These are phyloP conservation scores for Chrysophaeum taylorii DNA, from an alignment of 352 stramenopile genomes.

Conservation along the genomic window DNA sequence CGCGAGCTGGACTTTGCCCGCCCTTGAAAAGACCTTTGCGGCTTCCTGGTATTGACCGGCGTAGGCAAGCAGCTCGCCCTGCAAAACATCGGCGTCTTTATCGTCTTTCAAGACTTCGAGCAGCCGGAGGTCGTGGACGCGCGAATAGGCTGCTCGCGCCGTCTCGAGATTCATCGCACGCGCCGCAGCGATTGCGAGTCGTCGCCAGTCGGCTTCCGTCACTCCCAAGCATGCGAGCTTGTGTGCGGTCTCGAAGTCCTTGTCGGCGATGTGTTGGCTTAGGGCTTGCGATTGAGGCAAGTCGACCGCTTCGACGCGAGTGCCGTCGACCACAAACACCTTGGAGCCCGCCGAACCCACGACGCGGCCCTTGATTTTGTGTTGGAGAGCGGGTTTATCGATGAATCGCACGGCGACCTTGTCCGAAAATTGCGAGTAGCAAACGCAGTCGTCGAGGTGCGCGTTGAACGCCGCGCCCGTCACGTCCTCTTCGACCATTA, in stretches of 20 bases:
- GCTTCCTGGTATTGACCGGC: conserved; percentile 75
- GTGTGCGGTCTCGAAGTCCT: conserved; percentile 72
- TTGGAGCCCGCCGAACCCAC: conserved; percentile 78
- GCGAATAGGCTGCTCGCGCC: conserved; percentile 62
- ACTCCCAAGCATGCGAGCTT: conserved; percentile 78
- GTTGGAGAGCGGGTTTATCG: conserved; percentile 68
- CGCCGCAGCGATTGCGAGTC: conserved; percentile 69
- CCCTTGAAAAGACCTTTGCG: conserved; percentile 68
- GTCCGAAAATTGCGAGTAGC: conserved; percentile 75
- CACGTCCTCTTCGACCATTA: conserved; percentile 62
- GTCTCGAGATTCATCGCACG: conserved; percentile 32
- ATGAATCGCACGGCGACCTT: conserved; percentile 57
- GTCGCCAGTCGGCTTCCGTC: conserved; percentile 74
- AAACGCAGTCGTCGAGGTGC: conserved; percentile 84
- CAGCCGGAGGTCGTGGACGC: conserved; percentile 74
- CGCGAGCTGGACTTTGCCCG: conserved; percentile 59
- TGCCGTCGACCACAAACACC: conserved; percentile 74
- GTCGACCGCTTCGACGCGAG: conserved; percentile 71
- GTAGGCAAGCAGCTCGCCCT: conserved; percentile 79
- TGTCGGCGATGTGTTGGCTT: conserved; percentile 73
- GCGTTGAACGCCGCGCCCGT: conserved; percentile 84
- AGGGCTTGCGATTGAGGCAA: conserved; percentile 71
- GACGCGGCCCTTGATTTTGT: conserved; percentile 78
- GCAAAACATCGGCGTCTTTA: too few species aligned
- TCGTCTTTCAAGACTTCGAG: conserved; percentile 68